phyloP scores from a whole-genome alignment of 2,329 filamentous ascomycete genomes.

The Emergomyces pasteurianus region DNA sequence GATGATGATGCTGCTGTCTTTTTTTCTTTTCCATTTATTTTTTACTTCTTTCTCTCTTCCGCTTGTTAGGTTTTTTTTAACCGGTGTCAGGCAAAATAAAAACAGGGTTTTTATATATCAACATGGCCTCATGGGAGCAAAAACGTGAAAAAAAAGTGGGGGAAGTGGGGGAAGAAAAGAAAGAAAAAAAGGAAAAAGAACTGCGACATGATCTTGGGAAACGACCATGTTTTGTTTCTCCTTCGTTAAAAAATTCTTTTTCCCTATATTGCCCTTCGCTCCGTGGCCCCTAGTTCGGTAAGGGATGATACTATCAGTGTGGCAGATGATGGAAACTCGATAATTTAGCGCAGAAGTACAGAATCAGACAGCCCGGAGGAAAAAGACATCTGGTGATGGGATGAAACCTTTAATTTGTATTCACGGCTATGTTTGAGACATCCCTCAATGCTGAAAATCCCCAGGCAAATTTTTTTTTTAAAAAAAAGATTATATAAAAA shows the following conservation, averaged over 20 bases:
- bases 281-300: not conserved
- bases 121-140: not conserved
- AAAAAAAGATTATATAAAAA: not conserved
- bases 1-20: not conserved
- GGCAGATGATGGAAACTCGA: not conserved
- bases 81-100: constrained; percentile 23
- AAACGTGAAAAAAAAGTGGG: not conserved
- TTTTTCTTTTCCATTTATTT: not conserved
- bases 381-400: not conserved
- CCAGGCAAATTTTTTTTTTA: not conserved
- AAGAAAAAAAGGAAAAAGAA: not conserved
- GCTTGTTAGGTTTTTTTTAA: not conserved
- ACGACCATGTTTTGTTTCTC: not conserved
- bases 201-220: not conserved
- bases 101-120: constrained; percentile 11
- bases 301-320: not conserved
- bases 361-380: not conserved
- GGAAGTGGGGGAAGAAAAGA: not conserved
- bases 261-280: not conserved
- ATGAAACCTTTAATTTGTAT: not conserved
- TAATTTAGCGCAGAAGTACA: not conserved
- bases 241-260: not conserved
- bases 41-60: not conserved
- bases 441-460: not conserved
- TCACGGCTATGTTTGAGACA: not conserved